Evolutionary conservation across 73 alveolate species (phyloP).

Genomic region (Paramecium primaurelia): DNA sequence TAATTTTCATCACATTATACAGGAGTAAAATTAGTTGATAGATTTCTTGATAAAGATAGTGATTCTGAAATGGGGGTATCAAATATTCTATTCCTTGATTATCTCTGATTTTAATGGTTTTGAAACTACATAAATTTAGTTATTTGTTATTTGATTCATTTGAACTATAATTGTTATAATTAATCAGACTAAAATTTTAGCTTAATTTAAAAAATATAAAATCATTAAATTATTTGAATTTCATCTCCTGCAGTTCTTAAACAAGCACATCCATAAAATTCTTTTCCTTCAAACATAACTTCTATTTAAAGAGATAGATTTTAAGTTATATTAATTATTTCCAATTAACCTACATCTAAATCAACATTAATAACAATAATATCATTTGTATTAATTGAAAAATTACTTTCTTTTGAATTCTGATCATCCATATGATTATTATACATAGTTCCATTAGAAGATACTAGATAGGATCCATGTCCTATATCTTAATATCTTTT

Average conservation of each 20-base stretch:
- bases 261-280: constrained; percentile 33
- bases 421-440: constrained; percentile 14
- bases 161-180: background rate
- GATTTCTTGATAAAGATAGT: background rate
- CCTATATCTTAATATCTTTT: constrained; percentile 51
- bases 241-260: constrained; percentile 39
- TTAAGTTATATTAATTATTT: background rate
- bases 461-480: constrained; percentile 48
- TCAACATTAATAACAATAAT: background rate
- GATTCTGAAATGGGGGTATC: background rate
- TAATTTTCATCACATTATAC: background rate
- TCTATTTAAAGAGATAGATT: background rate
- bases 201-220: background rate
- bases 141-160: background rate
- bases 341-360: background rate
- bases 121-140: background rate
- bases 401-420: constrained; percentile 6
- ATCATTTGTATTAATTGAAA: constrained; percentile 28
- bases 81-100: background rate
- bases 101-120: background rate
- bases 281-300: background rate
- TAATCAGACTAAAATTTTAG: background rate
- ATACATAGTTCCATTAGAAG: constrained; percentile 54
- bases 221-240: background rate
- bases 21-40: background rate